phyloP scores from a whole-genome alignment of 2,329 filamentous ascomycete species.

The Madurella mycetomatis region DNA sequence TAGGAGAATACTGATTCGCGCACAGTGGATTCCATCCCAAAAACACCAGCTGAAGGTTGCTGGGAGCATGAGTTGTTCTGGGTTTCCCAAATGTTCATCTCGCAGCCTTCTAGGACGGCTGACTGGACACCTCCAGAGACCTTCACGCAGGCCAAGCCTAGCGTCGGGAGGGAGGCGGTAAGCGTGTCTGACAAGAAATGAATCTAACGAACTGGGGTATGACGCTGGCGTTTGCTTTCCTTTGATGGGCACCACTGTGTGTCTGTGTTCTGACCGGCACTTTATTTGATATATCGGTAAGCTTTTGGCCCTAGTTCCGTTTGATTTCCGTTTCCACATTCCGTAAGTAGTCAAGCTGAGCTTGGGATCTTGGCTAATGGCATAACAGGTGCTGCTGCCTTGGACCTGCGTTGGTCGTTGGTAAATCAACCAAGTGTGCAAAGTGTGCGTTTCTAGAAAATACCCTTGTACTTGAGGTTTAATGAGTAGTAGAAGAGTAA shows the following conservation, averaged over 20 bases:
- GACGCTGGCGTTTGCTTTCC: not conserved
- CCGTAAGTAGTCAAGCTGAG: no score
- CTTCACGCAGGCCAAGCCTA: conserved; percentile 18
- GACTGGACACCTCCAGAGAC: conserved; percentile 18
- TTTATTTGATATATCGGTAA: not conserved
- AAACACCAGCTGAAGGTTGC: conserved; percentile 17
- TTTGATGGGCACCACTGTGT: not conserved
- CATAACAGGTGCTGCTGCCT: no score
- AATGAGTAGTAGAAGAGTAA: no score
- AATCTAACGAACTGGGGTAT: not conserved
- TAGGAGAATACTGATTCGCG: not conserved
- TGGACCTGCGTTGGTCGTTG: no score
- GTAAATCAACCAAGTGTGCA: not conserved
- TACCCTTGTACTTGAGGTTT: not conserved
- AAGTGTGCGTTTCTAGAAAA: not conserved
- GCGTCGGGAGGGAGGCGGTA: conserved; percentile 10
- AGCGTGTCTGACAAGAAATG: not conserved
- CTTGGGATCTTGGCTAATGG: no score
- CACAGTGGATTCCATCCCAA: conserved; percentile 17
- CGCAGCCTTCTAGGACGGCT: not conserved
- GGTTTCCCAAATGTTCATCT: conserved; percentile 23
- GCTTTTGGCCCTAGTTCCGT: no score
- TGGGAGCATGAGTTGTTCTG: conserved; percentile 26
- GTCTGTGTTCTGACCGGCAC: not conserved
- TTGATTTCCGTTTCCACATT: no score